Conservation (phyloP, 345 rosid species). For the Garcia nutans region DNA sequence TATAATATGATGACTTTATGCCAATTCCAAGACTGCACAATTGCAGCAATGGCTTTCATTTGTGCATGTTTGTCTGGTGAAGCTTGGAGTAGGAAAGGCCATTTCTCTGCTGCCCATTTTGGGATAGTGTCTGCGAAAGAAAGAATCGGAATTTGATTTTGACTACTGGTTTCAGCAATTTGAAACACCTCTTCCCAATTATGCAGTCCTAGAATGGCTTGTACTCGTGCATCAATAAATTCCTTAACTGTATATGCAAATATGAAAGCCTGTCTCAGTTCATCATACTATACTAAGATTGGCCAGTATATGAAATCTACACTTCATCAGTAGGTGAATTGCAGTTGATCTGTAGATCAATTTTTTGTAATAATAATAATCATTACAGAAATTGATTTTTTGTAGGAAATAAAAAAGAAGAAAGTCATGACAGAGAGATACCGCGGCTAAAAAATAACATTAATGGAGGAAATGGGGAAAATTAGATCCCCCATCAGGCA, state of each 20-base stretch:
- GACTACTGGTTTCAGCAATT: constrained; percentile 18
- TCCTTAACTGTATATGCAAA: constrained; percentile 16
- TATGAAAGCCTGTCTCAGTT: not conserved
- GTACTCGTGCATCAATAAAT: constrained; percentile 9
- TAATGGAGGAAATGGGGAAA: no score
- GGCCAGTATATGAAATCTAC: no score
- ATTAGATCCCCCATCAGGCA: no score
- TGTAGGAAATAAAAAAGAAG: no score
- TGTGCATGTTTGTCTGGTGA: constrained; percentile 22
- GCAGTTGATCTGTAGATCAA: no score
- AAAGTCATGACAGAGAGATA: no score
- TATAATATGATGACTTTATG: constrained; percentile 14
- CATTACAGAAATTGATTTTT: no score
- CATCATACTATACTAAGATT: no score
- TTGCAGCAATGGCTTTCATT: constrained; percentile 32
- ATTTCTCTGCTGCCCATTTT: constrained; percentile 21
- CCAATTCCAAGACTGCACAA: constrained; percentile 30
- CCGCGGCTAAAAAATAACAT: no score
- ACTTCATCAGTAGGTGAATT: no score
- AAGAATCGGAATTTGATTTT: constrained; percentile 22
- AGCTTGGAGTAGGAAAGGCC: constrained; percentile 26
- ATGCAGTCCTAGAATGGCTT: constrained; percentile 32
- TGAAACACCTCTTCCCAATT: constrained; percentile 31
- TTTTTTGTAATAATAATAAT: no score
- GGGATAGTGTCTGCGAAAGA: constrained; percentile 25